Evolutionary conservation across 108 stramenopile species (phyloP), one percentile per base, ranked within the genome.

Genomic region (Cyclotella sp.): DNA sequence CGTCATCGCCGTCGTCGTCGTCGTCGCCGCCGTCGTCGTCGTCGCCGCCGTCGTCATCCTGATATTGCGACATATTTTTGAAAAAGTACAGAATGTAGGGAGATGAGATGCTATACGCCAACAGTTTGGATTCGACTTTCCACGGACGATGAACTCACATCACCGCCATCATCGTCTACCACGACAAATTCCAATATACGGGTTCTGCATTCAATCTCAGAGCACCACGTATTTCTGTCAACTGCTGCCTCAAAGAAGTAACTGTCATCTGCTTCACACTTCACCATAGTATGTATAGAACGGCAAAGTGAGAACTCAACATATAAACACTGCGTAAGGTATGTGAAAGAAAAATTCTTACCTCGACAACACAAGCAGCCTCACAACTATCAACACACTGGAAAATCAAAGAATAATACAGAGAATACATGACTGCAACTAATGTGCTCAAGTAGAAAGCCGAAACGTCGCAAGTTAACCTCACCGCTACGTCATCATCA

Each of bases 321-420:
- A 49, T 16, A 9, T n/a, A n/a, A n/a, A 49, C 3, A 49, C n/a
- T n/a, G 9, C 3, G 3, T 7, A 16, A 49, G 47, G 9, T 16
- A 9, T n/a, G 15, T 3, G 47, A 49, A 49, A 49, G 18, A 9
- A 16, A 9, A 49, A 3, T 49, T 1, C 9, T n/a, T 49, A 49
- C 47, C 47, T 49, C 47, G n/a, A n/a, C 9, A 3, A 49, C 47
- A n/a, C 47, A 49, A n/a, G 15, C 47, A 49, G 18, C n/a, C n/a
- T 49, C 47, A 49, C 47, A 49, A n/a, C n/a, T n/a, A 49, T 16
- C 47, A 49, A 49, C 47, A 49, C 47, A 49, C 47, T 49, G 47
- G 3, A 49, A 49, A 9, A 9, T n/a, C 3, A n/a, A 49, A n/a
- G 9, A 49, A 49, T 9, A 9, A n/a, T n/a, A n/a, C 1, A n/a